Evolutionary conservation across 441 rosid species (phyloP).

Genomic region (Hura crepitans): DNA sequence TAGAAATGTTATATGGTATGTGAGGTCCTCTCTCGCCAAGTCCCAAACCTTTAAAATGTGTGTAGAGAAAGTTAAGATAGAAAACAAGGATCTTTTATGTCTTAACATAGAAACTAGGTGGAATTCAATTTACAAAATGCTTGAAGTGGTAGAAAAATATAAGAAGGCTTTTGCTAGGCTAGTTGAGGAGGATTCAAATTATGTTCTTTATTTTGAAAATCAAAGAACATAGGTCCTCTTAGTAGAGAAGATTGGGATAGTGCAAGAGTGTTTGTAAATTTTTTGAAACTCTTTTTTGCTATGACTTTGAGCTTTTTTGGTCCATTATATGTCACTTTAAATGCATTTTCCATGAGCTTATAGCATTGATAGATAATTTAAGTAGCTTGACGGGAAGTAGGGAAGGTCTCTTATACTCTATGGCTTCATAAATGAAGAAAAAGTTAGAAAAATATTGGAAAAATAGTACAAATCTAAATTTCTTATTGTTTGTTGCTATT

Average conservation of each 20-base stretch:
- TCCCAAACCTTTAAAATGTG: not conserved
- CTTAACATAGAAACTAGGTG: conserved; percentile 13
- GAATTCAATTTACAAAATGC: conserved; percentile 16
- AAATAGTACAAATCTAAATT: too few relatives aligned
- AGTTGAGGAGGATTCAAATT: not conserved
- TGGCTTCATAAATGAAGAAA: too few relatives aligned
- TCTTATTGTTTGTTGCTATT: too few relatives aligned
- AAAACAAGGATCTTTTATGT: not conserved
- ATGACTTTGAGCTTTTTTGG: not conserved
- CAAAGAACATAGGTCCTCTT: not conserved
- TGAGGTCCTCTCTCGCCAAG: not conserved
- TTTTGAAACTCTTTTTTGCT: not conserved
- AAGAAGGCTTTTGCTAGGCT: not conserved
- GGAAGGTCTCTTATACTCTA: too few relatives aligned
- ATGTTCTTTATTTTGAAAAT: not conserved
- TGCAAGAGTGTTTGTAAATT: not conserved
- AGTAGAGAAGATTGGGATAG: not conserved
- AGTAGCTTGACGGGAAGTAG: too few relatives aligned
- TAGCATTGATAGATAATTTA: too few relatives aligned
- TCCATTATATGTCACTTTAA: not conserved
- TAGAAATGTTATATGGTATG: not conserved
- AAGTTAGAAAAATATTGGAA: too few relatives aligned
- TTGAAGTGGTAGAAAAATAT: conserved; percentile 8
- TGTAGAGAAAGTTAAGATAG: not conserved
- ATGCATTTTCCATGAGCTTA: not conserved